Base-by-base conservation (phyloP, 768 basidiomycete species). In the Mycena chlorophos region DNA sequence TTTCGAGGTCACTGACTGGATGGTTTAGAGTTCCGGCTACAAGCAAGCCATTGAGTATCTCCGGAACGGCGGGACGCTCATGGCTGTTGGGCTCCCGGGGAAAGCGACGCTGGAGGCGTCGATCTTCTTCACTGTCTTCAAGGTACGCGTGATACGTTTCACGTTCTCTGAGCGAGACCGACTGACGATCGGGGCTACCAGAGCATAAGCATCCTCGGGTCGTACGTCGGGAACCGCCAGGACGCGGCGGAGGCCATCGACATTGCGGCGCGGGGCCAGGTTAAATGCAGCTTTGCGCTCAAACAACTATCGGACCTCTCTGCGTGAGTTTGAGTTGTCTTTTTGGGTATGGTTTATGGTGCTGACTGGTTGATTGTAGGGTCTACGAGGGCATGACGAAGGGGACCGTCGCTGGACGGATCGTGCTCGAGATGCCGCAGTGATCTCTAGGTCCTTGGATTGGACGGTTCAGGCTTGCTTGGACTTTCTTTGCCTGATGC, bases 161-260 rank as follows among this genome's bases (percentile, higher is more conserved):
- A 10, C n/a, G 4, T 17, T 23, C 42, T 45, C 23, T 14, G 39
- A 48, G 62, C 3, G 51, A 43, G n/a, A 49, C 48, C 3, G 55
- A 51, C 28, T 52, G 46, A 38, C 51, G 57, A 29, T 58, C 77
- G 51, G 74, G n/a, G n/a, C n/a, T n/a, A n/a, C 65, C 34, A 76
- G 75, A 78, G 77, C 70, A 79, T 85, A 55, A 80, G 68, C 52
- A 83, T 86, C 55, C 63, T 78, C 49, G 84, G 83, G 14, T 82
- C 79, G 2, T 79, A 78, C 52, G 75, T 79, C 14, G 85, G 89
- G 1, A 92, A 91, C 70, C 82, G 89, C 34, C 91, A 93, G 69
- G 94, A 95, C 65, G 85, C 91, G 2, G 69, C 80, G 10, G 93
- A 96, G 69, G 89, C 94, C 0, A 72, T 95, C 40, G 80, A 83